Conservation (phyloP, 176 grass and related monocot species). For the Hyparrhenia diplandra region DNA sequence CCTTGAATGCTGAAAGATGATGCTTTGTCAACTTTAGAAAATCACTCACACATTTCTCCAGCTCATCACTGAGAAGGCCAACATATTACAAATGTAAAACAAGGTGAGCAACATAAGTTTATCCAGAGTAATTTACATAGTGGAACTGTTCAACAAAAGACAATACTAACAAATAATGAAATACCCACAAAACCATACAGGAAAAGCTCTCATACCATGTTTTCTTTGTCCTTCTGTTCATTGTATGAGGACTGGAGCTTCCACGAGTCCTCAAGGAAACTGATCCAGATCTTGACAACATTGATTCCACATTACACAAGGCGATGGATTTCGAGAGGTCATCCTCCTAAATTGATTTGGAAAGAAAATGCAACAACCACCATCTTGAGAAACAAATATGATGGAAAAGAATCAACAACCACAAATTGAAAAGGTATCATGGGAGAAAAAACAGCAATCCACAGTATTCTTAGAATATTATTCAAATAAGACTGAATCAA, state of each 20-base stretch:
- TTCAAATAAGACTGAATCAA: conserved; percentile 19
- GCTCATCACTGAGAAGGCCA: conserved; percentile 56
- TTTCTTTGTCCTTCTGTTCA: conserved; percentile 78
- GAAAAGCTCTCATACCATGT: conserved; percentile 48
- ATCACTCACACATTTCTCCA: conserved; percentile 65
- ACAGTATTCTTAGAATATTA: background rate
- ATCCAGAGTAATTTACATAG: background rate
- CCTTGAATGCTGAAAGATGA: conserved; percentile 84
- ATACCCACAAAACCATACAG: conserved; percentile 11
- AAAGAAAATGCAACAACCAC: conserved; percentile 14
- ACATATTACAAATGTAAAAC: conserved; percentile 18
- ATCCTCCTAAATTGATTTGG: conserved; percentile 63
- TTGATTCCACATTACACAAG: conserved; percentile 72
- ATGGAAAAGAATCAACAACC: background rate
- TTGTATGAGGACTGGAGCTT: conserved; percentile 67
- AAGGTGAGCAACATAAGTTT: background rate
- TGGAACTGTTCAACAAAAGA: conserved; percentile 17
- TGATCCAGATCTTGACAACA: conserved; percentile 80
- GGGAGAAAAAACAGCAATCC: background rate
- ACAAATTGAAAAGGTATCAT: background rate
- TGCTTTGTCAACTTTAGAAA: conserved; percentile 82
- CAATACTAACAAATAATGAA: background rate
- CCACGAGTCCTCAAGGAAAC: conserved; percentile 89
- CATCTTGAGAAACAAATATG: conserved; percentile 4
- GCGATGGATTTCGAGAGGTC: conserved; percentile 73